These are phyloP conservation scores for Mortierella sp. DNA, from an alignment of 371 early-diverging fungal genomes.

Conservation along the genomic window DNA sequence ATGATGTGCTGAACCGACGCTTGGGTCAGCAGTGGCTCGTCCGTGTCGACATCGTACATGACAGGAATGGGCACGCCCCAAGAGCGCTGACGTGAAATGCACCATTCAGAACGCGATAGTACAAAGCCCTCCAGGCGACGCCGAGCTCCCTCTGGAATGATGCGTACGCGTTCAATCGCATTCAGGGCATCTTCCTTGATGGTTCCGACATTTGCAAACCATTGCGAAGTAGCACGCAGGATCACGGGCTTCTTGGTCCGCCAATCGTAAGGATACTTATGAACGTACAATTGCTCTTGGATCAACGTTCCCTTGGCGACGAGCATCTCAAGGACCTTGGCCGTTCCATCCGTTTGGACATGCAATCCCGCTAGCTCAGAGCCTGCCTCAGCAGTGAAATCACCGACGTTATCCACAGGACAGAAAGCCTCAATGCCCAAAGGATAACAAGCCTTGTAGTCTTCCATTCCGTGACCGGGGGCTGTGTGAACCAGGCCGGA, in stretches of 20 bases:
- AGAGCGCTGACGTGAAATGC: conserved; percentile 87
- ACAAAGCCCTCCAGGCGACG: conserved; percentile 75
- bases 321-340: conserved; percentile 69
- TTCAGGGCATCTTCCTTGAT: conserved; percentile 71
- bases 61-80: conserved; percentile 63
- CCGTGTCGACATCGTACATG: conserved; percentile 73
- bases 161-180: conserved; percentile 65
- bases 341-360: conserved; percentile 73
- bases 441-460: conserved; percentile 79
- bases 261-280: conserved; percentile 95
- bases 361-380: conserved; percentile 67
- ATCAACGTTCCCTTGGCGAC: conserved; percentile 57
- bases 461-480: conserved; percentile 95
- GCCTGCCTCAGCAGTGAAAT: conserved; percentile 78
- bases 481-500: conserved; percentile 89
- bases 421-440: conserved; percentile 65
- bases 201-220: conserved; percentile 85
- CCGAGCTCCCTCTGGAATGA: conserved; percentile 75
- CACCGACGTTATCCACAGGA: conserved; percentile 84
- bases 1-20: conserved; percentile 77
- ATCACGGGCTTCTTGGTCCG: conserved; percentile 92
- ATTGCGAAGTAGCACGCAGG: conserved; percentile 86
- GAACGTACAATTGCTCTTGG: conserved; percentile 85
- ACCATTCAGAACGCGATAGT: conserved; percentile 85
- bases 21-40: conserved; percentile 74